Evolutionary conservation across 768 basidiomycete genomes (phyloP).

Genomic region (Hirschioporus abietinus): DNA sequence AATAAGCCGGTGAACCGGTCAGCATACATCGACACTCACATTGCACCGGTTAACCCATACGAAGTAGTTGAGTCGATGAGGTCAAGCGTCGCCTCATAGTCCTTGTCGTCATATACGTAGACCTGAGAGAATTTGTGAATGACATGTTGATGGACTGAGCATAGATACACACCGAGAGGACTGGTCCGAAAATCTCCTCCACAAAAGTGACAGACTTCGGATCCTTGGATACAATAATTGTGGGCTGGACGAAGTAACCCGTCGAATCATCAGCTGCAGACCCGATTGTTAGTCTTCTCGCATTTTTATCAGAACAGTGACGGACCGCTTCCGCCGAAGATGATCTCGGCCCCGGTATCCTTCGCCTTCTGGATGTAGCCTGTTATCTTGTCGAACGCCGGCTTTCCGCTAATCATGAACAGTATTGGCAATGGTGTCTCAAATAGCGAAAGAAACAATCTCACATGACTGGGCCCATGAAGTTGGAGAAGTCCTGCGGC

Average conservation of each 20-base stretch:
- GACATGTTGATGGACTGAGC: neutral
- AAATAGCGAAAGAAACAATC: constrained; percentile 13
- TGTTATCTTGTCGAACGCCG: constrained; percentile 85
- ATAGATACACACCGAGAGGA: constrained; percentile 61
- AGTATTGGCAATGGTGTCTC: neutral
- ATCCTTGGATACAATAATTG: constrained; percentile 89
- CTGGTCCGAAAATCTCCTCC: constrained; percentile 97
- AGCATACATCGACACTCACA: constrained; percentile 46
- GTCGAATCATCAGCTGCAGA: constrained; percentile 74
- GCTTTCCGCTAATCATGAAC: constrained; percentile 50
- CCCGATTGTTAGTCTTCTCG: constrained; percentile 1
- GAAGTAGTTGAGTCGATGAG: constrained; percentile 80
- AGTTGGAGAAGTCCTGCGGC: constrained; percentile 71
- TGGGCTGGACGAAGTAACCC: constrained; percentile 93
- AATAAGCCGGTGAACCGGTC: constrained; percentile 12
- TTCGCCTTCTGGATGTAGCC: constrained; percentile 84
- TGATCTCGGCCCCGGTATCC: constrained; percentile 81
- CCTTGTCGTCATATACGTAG: constrained; percentile 82
- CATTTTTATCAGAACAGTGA: constrained; percentile 5
- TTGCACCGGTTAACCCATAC: constrained; percentile 93
- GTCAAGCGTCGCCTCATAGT: constrained; percentile 83
- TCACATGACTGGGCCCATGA: constrained; percentile 96
- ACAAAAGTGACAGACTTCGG: constrained; percentile 85
- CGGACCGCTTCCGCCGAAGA: constrained; percentile 78
- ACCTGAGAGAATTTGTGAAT: constrained; percentile 36